A percentile compares a stretch with the other conserved stretches of the same genome.
Evolutionary conservation across 108 stramenopile genomes (phyloP).

Genomic region (Seminavis robusta): DNA sequence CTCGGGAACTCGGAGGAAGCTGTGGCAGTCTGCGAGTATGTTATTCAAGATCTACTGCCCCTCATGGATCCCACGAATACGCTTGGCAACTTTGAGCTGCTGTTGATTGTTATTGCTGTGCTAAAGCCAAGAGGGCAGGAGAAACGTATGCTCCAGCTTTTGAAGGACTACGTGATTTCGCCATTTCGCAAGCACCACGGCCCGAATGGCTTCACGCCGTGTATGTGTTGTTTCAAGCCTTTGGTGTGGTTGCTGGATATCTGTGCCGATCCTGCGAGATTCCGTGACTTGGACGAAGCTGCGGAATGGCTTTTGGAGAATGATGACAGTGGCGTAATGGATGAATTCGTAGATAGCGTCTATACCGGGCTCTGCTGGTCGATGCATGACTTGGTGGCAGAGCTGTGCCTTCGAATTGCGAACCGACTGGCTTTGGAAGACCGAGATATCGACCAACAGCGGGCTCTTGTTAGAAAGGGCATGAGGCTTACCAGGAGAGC

Average conservation of each 20-base stretch:
- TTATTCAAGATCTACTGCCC: conserved; percentile 43
- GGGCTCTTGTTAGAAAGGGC: too few relatives aligned
- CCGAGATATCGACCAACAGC: too few relatives aligned
- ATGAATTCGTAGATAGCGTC: conserved; percentile 4
- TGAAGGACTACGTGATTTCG: conserved; percentile 25
- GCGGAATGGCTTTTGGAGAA: background rate
- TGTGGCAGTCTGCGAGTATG: conserved; percentile 32
- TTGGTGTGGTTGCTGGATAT: conserved; percentile 4
- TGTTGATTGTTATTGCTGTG: conserved; percentile 34
- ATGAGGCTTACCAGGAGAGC: too few relatives aligned
- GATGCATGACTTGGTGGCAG: conserved; percentile 1
- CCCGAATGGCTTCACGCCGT: conserved; percentile 11
- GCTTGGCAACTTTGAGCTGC: conserved; percentile 39
- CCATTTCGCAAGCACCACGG: conserved; percentile 22
- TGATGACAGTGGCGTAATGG: background rate
- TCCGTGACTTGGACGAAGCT: background rate
- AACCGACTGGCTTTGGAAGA: too few relatives aligned
- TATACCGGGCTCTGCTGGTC: conserved; percentile 5
- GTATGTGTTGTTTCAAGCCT: conserved; percentile 6
- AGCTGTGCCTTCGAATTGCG: conserved; percentile 4
- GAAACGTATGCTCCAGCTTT: conserved; percentile 18
- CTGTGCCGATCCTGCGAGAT: background rate
- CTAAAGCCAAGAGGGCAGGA: conserved; percentile 37
- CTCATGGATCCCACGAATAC: conserved; percentile 48
- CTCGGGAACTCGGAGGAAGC: conserved; percentile 35